Conservation (phyloP, 1,284 basidiomycete species). For the Ceratobasidium sp. region DNA sequence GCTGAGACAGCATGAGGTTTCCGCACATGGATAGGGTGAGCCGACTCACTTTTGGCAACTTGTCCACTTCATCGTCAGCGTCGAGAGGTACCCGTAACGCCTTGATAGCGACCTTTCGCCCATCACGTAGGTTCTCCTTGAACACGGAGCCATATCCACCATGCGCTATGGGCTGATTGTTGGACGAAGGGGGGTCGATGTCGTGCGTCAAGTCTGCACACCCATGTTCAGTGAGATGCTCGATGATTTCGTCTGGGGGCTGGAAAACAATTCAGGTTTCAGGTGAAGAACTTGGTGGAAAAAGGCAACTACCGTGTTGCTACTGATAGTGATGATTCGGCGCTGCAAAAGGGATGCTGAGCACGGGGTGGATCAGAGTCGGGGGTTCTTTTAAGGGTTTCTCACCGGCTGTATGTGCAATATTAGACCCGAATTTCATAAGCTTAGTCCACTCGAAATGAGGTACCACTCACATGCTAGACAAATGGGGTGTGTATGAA, state of each 20-base stretch:
- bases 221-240: background rate
- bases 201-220: background rate
- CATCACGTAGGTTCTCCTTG: background rate
- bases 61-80: background rate
- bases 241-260: background rate
- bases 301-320: background rate
- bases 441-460: too few relatives aligned
- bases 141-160: slow-evolving; percentile 25
- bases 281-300: too few relatives aligned
- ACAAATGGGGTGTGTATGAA: too few relatives aligned
- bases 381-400: background rate
- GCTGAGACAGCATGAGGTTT: background rate
- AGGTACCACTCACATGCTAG: too few relatives aligned
- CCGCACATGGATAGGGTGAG: too few relatives aligned
- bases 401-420: too few relatives aligned
- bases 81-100: background rate
- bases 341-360: too few relatives aligned
- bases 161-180: background rate
- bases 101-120: background rate
- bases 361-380: background rate
- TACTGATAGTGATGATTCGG: too few relatives aligned
- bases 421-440: too few relatives aligned
- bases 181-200: background rate
- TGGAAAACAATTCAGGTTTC: background rate
- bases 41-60: background rate